These are phyloP conservation scores for Cephaloascus albidus DNA, from an alignment of 805 yeast species.

Conservation along the genomic window DNA sequence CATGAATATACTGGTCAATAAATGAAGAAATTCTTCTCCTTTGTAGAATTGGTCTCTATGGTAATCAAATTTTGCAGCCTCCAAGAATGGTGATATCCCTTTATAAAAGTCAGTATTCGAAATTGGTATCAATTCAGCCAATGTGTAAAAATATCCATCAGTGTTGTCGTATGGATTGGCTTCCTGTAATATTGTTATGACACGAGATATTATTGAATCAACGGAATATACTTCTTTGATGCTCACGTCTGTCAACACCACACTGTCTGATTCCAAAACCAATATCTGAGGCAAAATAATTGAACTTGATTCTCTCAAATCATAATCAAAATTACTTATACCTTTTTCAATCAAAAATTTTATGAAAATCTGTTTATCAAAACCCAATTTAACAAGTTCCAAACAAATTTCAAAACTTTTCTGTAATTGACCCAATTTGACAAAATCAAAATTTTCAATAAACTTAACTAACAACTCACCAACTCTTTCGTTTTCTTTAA, in stretches of 20 bases:
- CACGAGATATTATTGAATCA: background rate
- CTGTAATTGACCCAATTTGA: slow-evolving; percentile 31
- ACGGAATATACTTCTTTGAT: slow-evolving; percentile 2
- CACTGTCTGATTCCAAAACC: slow-evolving; percentile 1
- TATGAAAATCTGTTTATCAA: slow-evolving; percentile 15
- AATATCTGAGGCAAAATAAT: slow-evolving; percentile 17
- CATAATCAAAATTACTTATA: slow-evolving; percentile 27
- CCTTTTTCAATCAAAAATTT: slow-evolving; percentile 20
- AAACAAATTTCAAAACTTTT: slow-evolving; percentile 6
- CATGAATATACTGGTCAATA: slow-evolving; percentile 6
- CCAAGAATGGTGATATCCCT: slow-evolving; percentile 1
- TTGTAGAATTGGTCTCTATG: slow-evolving; percentile 20
- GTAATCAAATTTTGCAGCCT: slow-evolving; percentile 14
- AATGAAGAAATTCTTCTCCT: slow-evolving; percentile 25
- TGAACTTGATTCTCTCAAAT: slow-evolving; percentile 31
- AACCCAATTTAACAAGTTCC: slow-evolving; percentile 14
- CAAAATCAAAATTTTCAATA: slow-evolving; percentile 51
- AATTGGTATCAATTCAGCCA: slow-evolving; percentile 10
- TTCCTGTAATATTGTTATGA: background rate
- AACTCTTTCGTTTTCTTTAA: slow-evolving; percentile 5
- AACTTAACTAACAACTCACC: slow-evolving; percentile 34
- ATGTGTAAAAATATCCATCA: slow-evolving; percentile 6
- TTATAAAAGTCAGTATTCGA: slow-evolving; percentile 1
- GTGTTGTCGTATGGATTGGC: background rate
- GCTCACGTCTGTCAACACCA: slow-evolving; percentile 4